These are phyloP conservation scores for Aurinia saxatilis DNA, from an alignment of 345 rosid species.

Conservation along the genomic window DNA sequence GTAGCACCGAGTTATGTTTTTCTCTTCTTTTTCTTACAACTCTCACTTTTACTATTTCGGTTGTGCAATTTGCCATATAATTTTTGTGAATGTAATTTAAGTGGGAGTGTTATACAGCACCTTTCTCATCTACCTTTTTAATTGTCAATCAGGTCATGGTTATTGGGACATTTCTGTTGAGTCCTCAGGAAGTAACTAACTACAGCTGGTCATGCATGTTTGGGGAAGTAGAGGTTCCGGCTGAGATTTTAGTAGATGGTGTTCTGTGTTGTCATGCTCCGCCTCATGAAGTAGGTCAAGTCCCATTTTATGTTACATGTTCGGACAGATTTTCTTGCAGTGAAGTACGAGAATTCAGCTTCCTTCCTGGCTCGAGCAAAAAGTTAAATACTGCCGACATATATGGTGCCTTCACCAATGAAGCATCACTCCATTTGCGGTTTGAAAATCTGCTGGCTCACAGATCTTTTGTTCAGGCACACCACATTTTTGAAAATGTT, in stretches of 20 bases:
- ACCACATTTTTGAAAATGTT: slow-evolving; percentile 34
- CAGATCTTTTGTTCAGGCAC: slow-evolving; percentile 29
- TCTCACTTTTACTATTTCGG: neutral
- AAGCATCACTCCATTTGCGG: slow-evolving; percentile 41
- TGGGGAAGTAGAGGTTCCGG: slow-evolving; percentile 92
- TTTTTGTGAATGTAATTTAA: neutral
- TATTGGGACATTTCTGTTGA: slow-evolving; percentile 57
- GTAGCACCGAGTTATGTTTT: neutral
- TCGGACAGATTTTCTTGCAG: slow-evolving; percentile 92
- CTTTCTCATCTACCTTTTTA: slow-evolving; percentile 11
- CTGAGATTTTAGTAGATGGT: slow-evolving; percentile 64
- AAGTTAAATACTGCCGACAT: slow-evolving; percentile 37
- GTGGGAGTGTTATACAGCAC: too few relatives aligned
- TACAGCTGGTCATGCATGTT: slow-evolving; percentile 94
- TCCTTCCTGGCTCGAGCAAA: slow-evolving; percentile 42
- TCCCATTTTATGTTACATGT: slow-evolving; percentile 86
- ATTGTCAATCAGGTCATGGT: slow-evolving; percentile 48
- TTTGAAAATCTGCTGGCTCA: slow-evolving; percentile 52
- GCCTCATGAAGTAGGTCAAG: slow-evolving; percentile 51
- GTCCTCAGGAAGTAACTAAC: slow-evolving; percentile 50
- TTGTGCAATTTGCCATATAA: neutral
- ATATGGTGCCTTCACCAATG: slow-evolving; percentile 31
- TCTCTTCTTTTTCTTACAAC: too few relatives aligned
- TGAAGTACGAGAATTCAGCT: slow-evolving; percentile 90
- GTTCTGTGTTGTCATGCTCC: slow-evolving; percentile 72